These are phyloP conservation scores for Oryza longistaminata DNA, from an alignment of 176 grass and related monocot genomes.

Conservation along the genomic window DNA sequence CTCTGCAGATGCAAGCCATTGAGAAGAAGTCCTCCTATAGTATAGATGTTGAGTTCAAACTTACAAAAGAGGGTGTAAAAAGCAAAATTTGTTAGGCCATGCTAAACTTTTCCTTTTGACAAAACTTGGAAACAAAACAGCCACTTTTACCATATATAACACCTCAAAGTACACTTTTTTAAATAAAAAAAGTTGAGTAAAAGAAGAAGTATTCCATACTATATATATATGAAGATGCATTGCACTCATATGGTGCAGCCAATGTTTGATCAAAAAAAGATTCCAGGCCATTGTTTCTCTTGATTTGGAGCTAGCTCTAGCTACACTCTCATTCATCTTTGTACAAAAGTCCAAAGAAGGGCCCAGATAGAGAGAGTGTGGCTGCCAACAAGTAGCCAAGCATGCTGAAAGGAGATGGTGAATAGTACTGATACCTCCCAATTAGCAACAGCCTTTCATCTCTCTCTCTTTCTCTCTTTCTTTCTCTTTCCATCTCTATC, in stretches of 20 bases:
- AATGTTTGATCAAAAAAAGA: conserved; percentile 40
- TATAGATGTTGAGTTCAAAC: conserved; percentile 22
- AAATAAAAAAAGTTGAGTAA: background rate
- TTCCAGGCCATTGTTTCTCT: conserved; percentile 38
- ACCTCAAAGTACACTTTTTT: conserved; percentile 8
- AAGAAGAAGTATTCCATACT: conserved; percentile 14
- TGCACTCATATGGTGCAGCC: conserved; percentile 19
- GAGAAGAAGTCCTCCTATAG: conserved; percentile 5
- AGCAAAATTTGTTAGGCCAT: conserved; percentile 32
- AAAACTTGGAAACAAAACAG: conserved; percentile 7
- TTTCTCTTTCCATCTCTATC: conserved; percentile 2
- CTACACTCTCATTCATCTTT: conserved; percentile 32
- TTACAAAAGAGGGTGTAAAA: background rate
- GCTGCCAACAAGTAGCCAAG: conserved; percentile 51
- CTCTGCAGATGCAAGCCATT: background rate
- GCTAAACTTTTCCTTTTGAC: conserved; percentile 16
- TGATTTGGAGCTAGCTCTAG: conserved; percentile 30
- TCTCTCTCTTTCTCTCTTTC: conserved; percentile 24
- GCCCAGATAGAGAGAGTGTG: conserved; percentile 23
- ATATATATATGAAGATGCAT: conserved; percentile 16
- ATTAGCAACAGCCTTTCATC: conserved; percentile 65
- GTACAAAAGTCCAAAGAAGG: conserved; percentile 51
- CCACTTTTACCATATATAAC: conserved; percentile 20
- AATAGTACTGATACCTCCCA: conserved; percentile 64
- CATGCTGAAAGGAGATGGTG: conserved; percentile 61